Evolutionary conservation across 306 rosid species (phyloP).

Genomic region (Prosopis cineraria): DNA sequence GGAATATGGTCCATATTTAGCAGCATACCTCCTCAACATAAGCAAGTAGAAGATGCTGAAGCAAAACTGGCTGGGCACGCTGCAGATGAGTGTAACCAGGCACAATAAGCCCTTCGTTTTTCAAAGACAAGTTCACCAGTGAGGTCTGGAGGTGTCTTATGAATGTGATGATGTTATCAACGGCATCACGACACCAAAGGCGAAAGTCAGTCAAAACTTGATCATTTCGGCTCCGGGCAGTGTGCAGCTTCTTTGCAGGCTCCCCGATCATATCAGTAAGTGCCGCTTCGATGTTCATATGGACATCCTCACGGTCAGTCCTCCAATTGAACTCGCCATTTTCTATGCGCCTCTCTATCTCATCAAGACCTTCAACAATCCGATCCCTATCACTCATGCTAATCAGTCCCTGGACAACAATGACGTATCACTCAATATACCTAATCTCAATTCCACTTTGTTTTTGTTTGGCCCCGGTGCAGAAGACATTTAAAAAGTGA

Average conservation of each 20-base stretch:
- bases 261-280: slow-evolving; percentile 91
- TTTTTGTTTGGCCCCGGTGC: neutral
- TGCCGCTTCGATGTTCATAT: slow-evolving; percentile 97
- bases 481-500: neutral
- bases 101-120: slow-evolving; percentile 75
- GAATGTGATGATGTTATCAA: slow-evolving; percentile 59
- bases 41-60: slow-evolving; percentile 84
- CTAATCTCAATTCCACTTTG: neutral
- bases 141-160: slow-evolving; percentile 73
- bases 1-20: neutral
- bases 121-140: slow-evolving; percentile 58
- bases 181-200: slow-evolving; percentile 89
- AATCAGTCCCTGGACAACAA: slow-evolving; percentile 66
- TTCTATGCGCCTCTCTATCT: slow-evolving; percentile 72
- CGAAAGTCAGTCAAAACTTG: slow-evolving; percentile 81
- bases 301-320: slow-evolving; percentile 92
- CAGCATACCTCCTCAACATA: slow-evolving; percentile 90
- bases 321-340: slow-evolving; percentile 87
- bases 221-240: slow-evolving; percentile 91
- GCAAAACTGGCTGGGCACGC: slow-evolving; percentile 88
- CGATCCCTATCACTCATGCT: slow-evolving; percentile 62
- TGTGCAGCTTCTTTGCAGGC: slow-evolving; percentile 94
- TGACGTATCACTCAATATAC: neutral
- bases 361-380: slow-evolving; percentile 68
- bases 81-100: slow-evolving; percentile 96